Conservation (phyloP, 768 basidiomycete genomes). For the Psilocybe cubensis region DNA sequence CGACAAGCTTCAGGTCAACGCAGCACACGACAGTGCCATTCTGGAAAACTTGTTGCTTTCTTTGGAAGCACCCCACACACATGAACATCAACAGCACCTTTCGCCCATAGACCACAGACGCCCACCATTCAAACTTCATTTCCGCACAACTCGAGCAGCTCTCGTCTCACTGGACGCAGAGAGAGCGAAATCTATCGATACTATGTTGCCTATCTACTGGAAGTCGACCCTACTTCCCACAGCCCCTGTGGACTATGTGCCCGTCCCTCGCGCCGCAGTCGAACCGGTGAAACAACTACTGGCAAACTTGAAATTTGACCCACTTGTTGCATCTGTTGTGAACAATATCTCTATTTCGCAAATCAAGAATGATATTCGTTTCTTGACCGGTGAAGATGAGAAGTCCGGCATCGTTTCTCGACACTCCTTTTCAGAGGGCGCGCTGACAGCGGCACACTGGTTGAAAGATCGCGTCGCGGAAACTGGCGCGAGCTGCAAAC, state of each 20-base stretch:
- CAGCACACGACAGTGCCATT: slow-evolving; percentile 1
- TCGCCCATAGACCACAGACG: slow-evolving; percentile 6
- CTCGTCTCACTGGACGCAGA: slow-evolving; percentile 51
- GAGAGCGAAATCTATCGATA: slow-evolving; percentile 54
- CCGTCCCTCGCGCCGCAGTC: slow-evolving; percentile 61
- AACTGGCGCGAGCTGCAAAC: slow-evolving; percentile 74
- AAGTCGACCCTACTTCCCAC: slow-evolving; percentile 66
- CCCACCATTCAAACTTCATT: slow-evolving; percentile 39
- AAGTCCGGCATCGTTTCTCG: slow-evolving; percentile 73
- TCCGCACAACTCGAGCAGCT: slow-evolving; percentile 45
- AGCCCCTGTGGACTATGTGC: slow-evolving; percentile 47
- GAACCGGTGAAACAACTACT: slow-evolving; percentile 63
- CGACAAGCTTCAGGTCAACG: slow-evolving; percentile 31
- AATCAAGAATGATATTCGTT: slow-evolving; percentile 74
- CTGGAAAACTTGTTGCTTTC: slow-evolving; percentile 21
- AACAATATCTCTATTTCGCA: slow-evolving; percentile 67
- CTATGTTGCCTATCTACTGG: slow-evolving; percentile 73
- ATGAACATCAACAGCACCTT: slow-evolving; percentile 22
- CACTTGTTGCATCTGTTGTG: slow-evolving; percentile 68
- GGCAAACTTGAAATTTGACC: slow-evolving; percentile 63
- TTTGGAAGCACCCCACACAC: slow-evolving; percentile 2
- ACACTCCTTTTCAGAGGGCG: slow-evolving; percentile 80
- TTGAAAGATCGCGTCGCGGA: slow-evolving; percentile 73
- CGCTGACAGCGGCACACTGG: slow-evolving; percentile 70
- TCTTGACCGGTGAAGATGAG: slow-evolving; percentile 85